A percentile compares a stretch with the other conserved stretches of the same genome.
phyloP scores from a whole-genome alignment of 345 rosid genomes.

The Corchorus olitorius region DNA sequence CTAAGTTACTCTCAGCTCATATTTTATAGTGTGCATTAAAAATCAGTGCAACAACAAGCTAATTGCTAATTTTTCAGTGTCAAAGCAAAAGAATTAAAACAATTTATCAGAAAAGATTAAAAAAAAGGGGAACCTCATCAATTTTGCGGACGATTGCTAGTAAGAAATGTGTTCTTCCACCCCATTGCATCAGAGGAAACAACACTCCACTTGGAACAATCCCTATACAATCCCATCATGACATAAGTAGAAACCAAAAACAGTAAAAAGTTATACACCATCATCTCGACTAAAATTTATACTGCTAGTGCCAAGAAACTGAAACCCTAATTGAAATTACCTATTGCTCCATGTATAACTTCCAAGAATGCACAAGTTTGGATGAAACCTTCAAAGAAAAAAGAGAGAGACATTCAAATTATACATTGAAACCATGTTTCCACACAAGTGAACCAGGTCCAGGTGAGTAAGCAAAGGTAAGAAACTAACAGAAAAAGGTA shows the following conservation, averaged over 20 bases:
- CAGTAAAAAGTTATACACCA: background rate
- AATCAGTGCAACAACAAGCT: constrained; percentile 7
- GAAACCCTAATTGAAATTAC: constrained; percentile 31
- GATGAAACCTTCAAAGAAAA: constrained; percentile 48
- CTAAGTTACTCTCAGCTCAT: background rate
- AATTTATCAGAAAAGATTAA: background rate
- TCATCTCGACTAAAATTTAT: background rate
- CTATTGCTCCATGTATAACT: constrained; percentile 81
- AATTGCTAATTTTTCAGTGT: background rate
- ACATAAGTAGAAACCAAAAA: constrained; percentile 13
- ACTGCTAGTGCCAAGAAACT: background rate
- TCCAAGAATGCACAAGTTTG: constrained; percentile 66
- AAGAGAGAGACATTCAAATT: background rate
- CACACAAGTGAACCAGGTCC: background rate
- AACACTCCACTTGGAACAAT: constrained; percentile 81
- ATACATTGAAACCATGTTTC: background rate
- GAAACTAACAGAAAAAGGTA: background rate
- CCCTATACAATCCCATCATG: constrained; percentile 37
- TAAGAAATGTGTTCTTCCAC: constrained; percentile 74
- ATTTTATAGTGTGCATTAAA: background rate
- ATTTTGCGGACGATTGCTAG: constrained; percentile 52
- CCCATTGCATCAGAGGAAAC: constrained; percentile 86
- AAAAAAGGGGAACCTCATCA: constrained; percentile 44
- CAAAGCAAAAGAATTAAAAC: background rate
- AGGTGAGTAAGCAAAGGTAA: background rate